Percentiles rank a stretch among this genome's conserved stretches.
Evolutionary conservation across 805 yeast genomes (phyloP).

Genomic region (Candida wancherniae): DNA sequence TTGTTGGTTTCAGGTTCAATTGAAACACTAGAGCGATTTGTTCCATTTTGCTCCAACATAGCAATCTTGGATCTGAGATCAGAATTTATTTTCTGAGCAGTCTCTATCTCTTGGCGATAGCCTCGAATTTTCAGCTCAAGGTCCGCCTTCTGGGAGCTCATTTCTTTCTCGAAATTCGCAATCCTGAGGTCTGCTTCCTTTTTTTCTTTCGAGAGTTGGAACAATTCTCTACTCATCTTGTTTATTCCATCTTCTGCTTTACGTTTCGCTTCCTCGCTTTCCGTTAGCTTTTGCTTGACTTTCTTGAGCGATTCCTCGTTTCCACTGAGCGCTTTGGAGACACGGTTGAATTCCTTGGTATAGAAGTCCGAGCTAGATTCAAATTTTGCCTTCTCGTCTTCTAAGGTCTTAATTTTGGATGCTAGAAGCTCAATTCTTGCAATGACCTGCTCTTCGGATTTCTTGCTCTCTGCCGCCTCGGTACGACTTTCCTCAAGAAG

Average conservation of each 20-base stretch:
- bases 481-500: conserved; percentile 9
- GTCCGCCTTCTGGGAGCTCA: conserved; percentile 24
- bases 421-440: conserved; percentile 19
- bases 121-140: conserved; percentile 28
- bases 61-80: conserved; percentile 22
- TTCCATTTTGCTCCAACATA: conserved; percentile 13
- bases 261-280: conserved; percentile 41
- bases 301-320: conserved; percentile 24
- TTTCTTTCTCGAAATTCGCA: conserved; percentile 40
- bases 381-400: conserved; percentile 28
- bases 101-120: conserved; percentile 19
- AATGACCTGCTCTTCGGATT: conserved; percentile 18
- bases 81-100: conserved; percentile 21
- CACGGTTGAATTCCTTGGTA: conserved; percentile 28
- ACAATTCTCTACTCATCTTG: conserved; percentile 81
- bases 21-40: conserved; percentile 10
- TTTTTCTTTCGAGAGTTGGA: conserved; percentile 58
- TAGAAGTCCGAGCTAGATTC: conserved; percentile 26
- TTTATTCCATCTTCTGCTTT: conserved; percentile 84
- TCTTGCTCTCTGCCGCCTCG: conserved; percentile 19
- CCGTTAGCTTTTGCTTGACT: conserved; percentile 28
- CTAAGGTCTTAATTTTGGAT: conserved; percentile 20
- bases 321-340: conserved; percentile 21
- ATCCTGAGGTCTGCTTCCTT: conserved; percentile 44
- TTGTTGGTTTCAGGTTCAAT: conserved; percentile 12